Evolutionary conservation across 352 stramenopile species (phyloP).

Genomic region (Phytophthora capsici): DNA sequence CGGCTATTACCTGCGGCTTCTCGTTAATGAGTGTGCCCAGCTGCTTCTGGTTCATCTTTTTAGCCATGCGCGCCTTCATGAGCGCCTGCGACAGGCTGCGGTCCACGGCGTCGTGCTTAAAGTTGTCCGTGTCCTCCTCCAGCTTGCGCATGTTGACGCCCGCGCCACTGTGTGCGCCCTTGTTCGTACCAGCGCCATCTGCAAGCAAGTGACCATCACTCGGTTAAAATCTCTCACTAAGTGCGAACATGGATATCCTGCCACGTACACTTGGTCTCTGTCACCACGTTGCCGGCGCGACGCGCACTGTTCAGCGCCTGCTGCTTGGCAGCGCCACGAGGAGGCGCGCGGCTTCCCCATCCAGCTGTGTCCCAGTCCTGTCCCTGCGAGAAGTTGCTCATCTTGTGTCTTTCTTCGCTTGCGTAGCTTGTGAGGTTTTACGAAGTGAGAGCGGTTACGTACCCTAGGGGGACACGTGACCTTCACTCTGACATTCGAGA

Average conservation of each 20-base stretch:
- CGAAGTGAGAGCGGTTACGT: constrained; percentile 31
- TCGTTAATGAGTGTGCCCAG: constrained; percentile 95
- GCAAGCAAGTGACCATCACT: not conserved
- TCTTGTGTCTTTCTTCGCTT: constrained; percentile 36
- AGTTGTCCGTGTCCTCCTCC: constrained; percentile 90
- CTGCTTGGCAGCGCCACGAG: constrained; percentile 67
- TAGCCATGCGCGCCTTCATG: constrained; percentile 95
- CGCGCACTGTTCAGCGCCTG: constrained; percentile 76
- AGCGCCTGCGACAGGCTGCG: constrained; percentile 92
- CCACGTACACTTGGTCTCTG: constrained; percentile 75
- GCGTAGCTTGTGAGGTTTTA: constrained; percentile 21
- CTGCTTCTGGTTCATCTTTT: constrained; percentile 99
- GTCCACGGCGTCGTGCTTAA: constrained; percentile 89
- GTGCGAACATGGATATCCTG: not conserved
- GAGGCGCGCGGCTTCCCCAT: constrained; percentile 75
- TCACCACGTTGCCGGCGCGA: constrained; percentile 73
- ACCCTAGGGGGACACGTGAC: constrained; percentile 15
- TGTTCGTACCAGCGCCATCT: constrained; percentile 85
- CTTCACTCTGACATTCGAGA: constrained; percentile 40
- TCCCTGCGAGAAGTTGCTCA: constrained; percentile 72
- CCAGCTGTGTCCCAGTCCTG: constrained; percentile 81
- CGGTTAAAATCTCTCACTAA: not conserved
- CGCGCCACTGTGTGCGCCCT: constrained; percentile 79
- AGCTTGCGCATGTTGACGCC: constrained; percentile 91
- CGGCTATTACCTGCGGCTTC: constrained; percentile 96